Base-by-base conservation (phyloP, 176 grass and related monocot genomes). In the Phoenix dactylifera region DNA sequence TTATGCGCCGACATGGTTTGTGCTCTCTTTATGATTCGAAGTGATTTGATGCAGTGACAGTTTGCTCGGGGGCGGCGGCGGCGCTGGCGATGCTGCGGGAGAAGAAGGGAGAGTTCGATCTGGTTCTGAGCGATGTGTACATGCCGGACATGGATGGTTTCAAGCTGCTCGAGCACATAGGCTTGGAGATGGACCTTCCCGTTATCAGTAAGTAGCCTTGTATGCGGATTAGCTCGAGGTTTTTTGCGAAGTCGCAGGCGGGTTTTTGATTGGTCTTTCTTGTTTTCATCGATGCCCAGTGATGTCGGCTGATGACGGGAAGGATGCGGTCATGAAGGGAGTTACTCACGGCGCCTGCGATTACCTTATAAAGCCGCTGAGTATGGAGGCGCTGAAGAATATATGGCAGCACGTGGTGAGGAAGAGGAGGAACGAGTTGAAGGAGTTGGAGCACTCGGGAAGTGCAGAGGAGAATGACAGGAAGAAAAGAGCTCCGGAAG, bases 131-230 rank as follows among this genome's bases (percentile, higher is more conserved):
- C 20, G 69, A 72, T 32, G 69, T 60, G 9, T 49, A 60, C 9
- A 60, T 59, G 69, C 55, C 69, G 24, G 69, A 60, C 30, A 59
- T 72, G 30, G 69, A 59, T 22, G 69, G 69, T 15, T 52, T 72
- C 56, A 72, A 60, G 69, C 48, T 72, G 24, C 17, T 72, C 6
- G 69, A 72, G 55, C 15, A 3, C n/a, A 44, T 72, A 4, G 57
- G 56, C 4, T 16, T 59, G 15, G 69, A 72, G 57, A 72, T 72
- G 69, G 69, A 60, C 18, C 23, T 72, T 2, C 69, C 69, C 18
- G 69, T 72, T 18, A 51, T 72, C 57, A 60, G 69, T 72, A 61
- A 72, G 69, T 28, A 44, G 6, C 5, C 9, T 7, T 35, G 7
- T 35, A 6, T 35, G 32, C 9, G 32, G 32, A 44, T 44, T 44